Evolutionary conservation across 805 yeast genomes (phyloP).

Genomic region (Yarrowia sp.): DNA sequence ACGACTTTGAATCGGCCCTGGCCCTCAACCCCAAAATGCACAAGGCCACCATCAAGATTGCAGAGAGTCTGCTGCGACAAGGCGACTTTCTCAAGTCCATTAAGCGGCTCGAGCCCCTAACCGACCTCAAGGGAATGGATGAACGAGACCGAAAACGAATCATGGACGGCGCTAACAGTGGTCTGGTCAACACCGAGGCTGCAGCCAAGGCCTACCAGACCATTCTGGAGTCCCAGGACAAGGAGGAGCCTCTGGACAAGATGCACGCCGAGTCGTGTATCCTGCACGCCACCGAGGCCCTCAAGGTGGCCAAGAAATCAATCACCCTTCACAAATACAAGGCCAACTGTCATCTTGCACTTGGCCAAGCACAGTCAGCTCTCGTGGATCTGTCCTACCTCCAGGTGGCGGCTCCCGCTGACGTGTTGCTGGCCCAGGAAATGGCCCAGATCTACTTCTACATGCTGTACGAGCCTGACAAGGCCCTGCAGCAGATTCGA

Average conservation of each 20-base stretch:
- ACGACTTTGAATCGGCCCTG: slow-evolving; percentile 40
- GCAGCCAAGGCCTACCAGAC: slow-evolving; percentile 28
- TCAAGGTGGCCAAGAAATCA: slow-evolving; percentile 36
- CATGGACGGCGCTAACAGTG: slow-evolving; percentile 19
- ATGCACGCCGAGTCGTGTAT: slow-evolving; percentile 34
- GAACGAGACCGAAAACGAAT: slow-evolving; percentile 11
- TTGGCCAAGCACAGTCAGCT: slow-evolving; percentile 39
- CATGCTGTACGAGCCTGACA: slow-evolving; percentile 53
- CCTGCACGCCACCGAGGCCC: slow-evolving; percentile 34
- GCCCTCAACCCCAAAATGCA: slow-evolving; percentile 38
- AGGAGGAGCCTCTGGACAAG: slow-evolving; percentile 24
- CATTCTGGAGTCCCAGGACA: slow-evolving; percentile 28
- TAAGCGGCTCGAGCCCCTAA: slow-evolving; percentile 10
- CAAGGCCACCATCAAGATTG: slow-evolving; percentile 37
- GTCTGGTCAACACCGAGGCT: slow-evolving; percentile 28
- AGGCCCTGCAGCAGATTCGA: slow-evolving; percentile 48
- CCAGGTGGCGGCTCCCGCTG: slow-evolving; percentile 34
- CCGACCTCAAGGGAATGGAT: slow-evolving; percentile 1
- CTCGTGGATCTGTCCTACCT: slow-evolving; percentile 39
- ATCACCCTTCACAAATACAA: slow-evolving; percentile 36
- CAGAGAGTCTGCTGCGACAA: slow-evolving; percentile 29
- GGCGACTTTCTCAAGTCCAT: slow-evolving; percentile 13
- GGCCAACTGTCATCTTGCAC: slow-evolving; percentile 38
- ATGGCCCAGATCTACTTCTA: slow-evolving; percentile 47
- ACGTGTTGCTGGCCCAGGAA: slow-evolving; percentile 34